A percentile compares a stretch with the other conserved stretches of the same genome.
Evolutionary conservation across 768 basidiomycete genomes (phyloP).

Genomic region (Mycena galopus): DNA sequence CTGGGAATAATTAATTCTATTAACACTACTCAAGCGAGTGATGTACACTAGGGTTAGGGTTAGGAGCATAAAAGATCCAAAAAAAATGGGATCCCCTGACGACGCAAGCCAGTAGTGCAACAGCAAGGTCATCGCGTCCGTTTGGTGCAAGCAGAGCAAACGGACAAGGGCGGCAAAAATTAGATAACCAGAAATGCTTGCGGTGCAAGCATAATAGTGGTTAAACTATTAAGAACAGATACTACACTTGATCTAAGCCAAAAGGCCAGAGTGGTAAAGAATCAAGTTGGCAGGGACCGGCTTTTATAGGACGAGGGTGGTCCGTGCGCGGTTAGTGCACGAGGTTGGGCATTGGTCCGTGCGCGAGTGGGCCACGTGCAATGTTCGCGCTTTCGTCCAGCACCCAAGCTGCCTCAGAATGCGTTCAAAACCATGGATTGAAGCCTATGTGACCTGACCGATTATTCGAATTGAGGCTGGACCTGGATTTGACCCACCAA

Average conservation of each 20-base stretch:
- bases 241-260: slow-evolving; percentile 99
- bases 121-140: slow-evolving; percentile 42
- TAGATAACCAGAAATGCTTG: slow-evolving; percentile 35
- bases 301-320: no score
- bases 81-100: slow-evolving; percentile 49
- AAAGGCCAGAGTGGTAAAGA: slow-evolving; percentile 90
- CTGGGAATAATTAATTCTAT: no score
- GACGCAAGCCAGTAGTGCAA: slow-evolving; percentile 48
- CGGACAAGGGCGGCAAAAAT: slow-evolving; percentile 28
- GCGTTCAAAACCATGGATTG: no score
- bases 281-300: background rate
- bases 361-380: no score
- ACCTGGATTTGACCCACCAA: no score
- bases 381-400: background rate
- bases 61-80: background rate
- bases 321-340: no score
- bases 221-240: slow-evolving; percentile 88
- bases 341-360: background rate
- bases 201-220: slow-evolving; percentile 72
- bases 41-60: background rate
- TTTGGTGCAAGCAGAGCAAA: slow-evolving; percentile 44
- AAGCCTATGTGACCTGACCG: no score
- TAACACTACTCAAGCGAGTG: no score
- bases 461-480: no score
- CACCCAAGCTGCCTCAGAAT: background rate